A percentile compares a stretch with the other conserved stretches of the same genome.
Evolutionary conservation across 257 asterid genomes (phyloP).

Genomic region (Solanum virginianum): DNA sequence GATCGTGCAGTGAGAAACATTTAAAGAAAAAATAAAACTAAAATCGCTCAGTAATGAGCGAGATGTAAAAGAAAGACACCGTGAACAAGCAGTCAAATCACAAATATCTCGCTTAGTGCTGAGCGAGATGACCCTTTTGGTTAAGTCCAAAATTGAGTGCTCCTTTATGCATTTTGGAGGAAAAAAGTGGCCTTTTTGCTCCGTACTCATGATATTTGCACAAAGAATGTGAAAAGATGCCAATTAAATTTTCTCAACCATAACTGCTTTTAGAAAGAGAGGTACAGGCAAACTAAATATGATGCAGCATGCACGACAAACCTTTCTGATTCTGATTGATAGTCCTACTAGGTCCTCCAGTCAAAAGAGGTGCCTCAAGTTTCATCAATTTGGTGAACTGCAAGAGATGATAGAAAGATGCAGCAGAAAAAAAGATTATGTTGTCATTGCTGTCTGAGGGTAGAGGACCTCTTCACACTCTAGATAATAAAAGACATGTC

Average conservation of each 20-base stretch:
- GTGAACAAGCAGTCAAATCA: no score
- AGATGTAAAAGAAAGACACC: no score
- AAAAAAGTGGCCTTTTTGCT: no score
- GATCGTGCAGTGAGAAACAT: not conserved
- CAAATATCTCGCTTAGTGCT: no score
- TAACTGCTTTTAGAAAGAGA: not conserved
- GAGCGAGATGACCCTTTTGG: no score
- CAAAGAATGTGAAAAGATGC: not conserved
- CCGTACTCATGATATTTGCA: not conserved
- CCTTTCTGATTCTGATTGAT: not conserved
- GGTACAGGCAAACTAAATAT: not conserved
- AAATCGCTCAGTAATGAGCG: not conserved
- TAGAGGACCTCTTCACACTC: not conserved
- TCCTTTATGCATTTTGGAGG: no score
- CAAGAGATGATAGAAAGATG: not conserved
- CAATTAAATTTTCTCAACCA: not conserved
- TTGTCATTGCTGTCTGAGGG: not conserved
- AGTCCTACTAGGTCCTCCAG: constrained; percentile 17
- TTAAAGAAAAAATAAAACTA: no score
- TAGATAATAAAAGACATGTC: not conserved
- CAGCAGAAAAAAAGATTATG: not conserved
- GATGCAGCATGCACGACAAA: not conserved
- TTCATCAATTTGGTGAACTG: constrained; percentile 94
- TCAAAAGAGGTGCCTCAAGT: constrained; percentile 35
- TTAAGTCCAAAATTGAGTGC: no score